Evolutionary conservation across 306 rosid species (phyloP).

Genomic region (Geum urbanum): DNA sequence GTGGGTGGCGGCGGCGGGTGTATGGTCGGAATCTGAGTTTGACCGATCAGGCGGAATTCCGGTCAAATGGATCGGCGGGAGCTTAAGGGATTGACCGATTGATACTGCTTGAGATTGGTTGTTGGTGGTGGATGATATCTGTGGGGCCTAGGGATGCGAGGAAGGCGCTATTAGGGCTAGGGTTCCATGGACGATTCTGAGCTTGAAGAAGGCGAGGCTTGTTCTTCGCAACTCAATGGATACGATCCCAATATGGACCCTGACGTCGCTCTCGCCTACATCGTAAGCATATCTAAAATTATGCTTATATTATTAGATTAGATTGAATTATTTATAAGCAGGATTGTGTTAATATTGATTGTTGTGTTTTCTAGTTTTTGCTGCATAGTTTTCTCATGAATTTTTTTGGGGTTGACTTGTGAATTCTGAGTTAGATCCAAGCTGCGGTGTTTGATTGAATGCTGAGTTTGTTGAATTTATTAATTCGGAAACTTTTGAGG

Average conservation of each 20-base stretch:
- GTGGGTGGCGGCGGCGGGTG: conserved; percentile 21
- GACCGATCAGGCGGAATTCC: conserved; percentile 24
- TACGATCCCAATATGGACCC: conserved; percentile 72
- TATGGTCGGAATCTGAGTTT: conserved; percentile 48
- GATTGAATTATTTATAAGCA: too few species aligned
- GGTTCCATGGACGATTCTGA: conserved; percentile 85
- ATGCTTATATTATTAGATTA: too few species aligned
- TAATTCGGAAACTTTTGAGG: neutral
- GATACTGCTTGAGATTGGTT: conserved; percentile 14
- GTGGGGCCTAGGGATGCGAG: conserved; percentile 76
- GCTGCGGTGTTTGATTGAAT: conserved; percentile 6
- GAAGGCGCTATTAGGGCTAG: conserved; percentile 56
- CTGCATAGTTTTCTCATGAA: neutral
- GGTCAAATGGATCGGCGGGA: conserved; percentile 39
- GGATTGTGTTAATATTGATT: neutral
- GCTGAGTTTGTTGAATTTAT: neutral
- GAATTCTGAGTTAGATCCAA: conserved; percentile 19
- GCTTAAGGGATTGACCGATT: conserved; percentile 40
- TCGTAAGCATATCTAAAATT: conserved; percentile 48
- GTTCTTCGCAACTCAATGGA: conserved; percentile 65
- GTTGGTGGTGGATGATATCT: conserved; percentile 52
- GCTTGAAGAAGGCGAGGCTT: conserved; percentile 98
- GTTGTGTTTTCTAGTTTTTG: neutral
- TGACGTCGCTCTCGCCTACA: conserved; percentile 75
- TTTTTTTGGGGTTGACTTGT: conserved; percentile 30